phyloP scores from a whole-genome alignment of 78 protist genomes.

The Isochrysis galbana region DNA sequence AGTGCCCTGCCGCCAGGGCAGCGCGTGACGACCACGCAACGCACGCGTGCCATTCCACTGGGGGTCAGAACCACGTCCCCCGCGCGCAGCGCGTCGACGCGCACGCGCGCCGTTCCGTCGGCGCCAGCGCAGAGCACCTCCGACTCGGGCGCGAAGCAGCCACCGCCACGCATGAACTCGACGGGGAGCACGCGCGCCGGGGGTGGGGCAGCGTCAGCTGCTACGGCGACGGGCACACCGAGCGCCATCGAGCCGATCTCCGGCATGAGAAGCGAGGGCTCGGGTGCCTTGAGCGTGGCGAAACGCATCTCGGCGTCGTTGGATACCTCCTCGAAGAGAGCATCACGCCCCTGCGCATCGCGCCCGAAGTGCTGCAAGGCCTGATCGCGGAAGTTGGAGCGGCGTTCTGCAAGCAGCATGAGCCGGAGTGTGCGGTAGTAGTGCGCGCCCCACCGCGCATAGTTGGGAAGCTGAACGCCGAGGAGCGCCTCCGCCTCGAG shows the following conservation, averaged over 20 bases:
- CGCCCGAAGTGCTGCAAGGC: background rate
- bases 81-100: background rate
- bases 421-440: background rate
- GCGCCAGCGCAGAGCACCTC: background rate
- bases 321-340: background rate
- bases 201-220: too few relatives aligned
- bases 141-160: background rate
- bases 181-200: background rate
- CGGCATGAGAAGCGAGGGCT: background rate
- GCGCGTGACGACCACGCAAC: background rate
- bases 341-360: background rate
- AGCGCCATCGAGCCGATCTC: background rate
- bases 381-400: constrained; percentile 1
- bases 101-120: background rate
- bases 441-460: background rate
- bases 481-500: background rate
- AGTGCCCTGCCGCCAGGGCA: background rate
- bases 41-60: background rate
- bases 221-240: background rate
- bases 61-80: background rate
- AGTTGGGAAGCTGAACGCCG: background rate
- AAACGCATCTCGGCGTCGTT: background rate
- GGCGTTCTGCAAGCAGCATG: background rate
- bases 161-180: constrained; percentile 9
- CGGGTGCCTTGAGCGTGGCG: background rate